phyloP scores from a whole-genome alignment of 1,284 basidiomycete species.

The Wolfiporia cocos region DNA sequence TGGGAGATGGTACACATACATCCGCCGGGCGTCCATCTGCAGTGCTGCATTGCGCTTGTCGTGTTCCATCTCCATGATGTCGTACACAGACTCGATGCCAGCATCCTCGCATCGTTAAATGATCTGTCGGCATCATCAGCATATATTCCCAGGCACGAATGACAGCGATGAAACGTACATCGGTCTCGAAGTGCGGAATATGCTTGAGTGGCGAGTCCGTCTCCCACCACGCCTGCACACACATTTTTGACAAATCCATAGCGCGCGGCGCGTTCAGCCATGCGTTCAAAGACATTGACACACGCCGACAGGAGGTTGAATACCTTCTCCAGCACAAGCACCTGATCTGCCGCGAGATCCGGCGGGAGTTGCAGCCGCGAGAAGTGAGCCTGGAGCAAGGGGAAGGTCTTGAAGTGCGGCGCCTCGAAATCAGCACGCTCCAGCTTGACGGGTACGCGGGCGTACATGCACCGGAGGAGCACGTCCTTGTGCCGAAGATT shows the following conservation, averaged over 20 bases:
- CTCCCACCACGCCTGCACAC: slow-evolving; percentile 97
- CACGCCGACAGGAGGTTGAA: slow-evolving; percentile 88
- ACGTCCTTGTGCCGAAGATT: slow-evolving; percentile 90
- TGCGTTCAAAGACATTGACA: slow-evolving; percentile 96
- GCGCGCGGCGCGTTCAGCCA: slow-evolving; percentile 93
- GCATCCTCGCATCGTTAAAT: slow-evolving; percentile 83
- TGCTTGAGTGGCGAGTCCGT: slow-evolving; percentile 92
- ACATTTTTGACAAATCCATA: slow-evolving; percentile 99
- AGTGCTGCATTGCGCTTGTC: slow-evolving; percentile 78
- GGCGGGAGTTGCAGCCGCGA: slow-evolving; percentile 87
- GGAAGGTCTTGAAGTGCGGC: slow-evolving; percentile 97
- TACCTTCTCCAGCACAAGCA: slow-evolving; percentile 82
- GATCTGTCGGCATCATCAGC: slow-evolving; percentile 37
- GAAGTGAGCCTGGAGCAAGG: slow-evolving; percentile 96
- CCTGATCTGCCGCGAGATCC: slow-evolving; percentile 91
- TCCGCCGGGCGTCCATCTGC: slow-evolving; percentile 82
- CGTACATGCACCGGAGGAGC: slow-evolving; percentile 83
- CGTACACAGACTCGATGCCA: slow-evolving; percentile 83
- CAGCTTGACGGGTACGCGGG: slow-evolving; percentile 96
- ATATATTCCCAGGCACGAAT: not conserved
- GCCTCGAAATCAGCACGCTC: slow-evolving; percentile 82
- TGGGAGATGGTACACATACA: slow-evolving; percentile 43
- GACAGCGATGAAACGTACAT: slow-evolving; percentile 39
- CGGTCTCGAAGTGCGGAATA: slow-evolving; percentile 91
- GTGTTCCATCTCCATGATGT: slow-evolving; percentile 97